Evolutionary conservation across 1,139 yeast genomes (phyloP).

Genomic region (Trichomonascaceae sp.): DNA sequence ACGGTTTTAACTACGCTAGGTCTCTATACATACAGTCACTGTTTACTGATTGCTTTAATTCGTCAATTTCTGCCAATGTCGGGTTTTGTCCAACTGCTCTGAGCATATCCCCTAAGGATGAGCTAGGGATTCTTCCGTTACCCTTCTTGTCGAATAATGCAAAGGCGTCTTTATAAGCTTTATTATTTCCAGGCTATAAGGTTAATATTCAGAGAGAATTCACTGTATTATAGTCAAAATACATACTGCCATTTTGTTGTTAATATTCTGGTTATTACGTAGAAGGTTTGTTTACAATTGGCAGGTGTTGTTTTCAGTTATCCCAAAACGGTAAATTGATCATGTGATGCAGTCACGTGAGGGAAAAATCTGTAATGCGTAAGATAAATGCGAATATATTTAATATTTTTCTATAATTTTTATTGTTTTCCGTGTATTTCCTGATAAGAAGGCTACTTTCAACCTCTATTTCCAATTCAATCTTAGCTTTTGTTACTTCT

Average conservation of each 20-base stretch:
- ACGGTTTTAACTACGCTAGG: not conserved
- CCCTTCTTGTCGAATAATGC: slow-evolving; percentile 96
- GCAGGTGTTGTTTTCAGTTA: slow-evolving; percentile 1
- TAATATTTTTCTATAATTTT: too few relatives aligned
- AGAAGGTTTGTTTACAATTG: slow-evolving; percentile 7
- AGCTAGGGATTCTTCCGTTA: slow-evolving; percentile 84
- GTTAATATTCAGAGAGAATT: not conserved
- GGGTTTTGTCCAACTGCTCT: slow-evolving; percentile 99
- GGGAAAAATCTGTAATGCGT: not conserved
- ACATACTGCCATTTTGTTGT: slow-evolving; percentile 7
- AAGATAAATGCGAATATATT: not conserved
- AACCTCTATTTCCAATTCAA: not conserved
- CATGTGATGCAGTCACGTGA: not conserved
- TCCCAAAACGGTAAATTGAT: not conserved
- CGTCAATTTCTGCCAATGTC: slow-evolving; percentile 79
- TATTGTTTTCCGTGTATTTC: not conserved
- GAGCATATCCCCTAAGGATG: slow-evolving; percentile 84
- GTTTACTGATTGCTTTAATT: slow-evolving; percentile 48
- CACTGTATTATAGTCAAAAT: not conserved
- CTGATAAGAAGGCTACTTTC: not conserved
- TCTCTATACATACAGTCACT: slow-evolving; percentile 28
- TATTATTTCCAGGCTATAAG: slow-evolving; percentile 29
- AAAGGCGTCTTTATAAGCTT: slow-evolving; percentile 92
- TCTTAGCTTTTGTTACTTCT: not conserved
- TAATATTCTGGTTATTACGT: not conserved